Conservation (phyloP, 352 stramenopile genomes). For the Phytophthora sp. region DNA sequence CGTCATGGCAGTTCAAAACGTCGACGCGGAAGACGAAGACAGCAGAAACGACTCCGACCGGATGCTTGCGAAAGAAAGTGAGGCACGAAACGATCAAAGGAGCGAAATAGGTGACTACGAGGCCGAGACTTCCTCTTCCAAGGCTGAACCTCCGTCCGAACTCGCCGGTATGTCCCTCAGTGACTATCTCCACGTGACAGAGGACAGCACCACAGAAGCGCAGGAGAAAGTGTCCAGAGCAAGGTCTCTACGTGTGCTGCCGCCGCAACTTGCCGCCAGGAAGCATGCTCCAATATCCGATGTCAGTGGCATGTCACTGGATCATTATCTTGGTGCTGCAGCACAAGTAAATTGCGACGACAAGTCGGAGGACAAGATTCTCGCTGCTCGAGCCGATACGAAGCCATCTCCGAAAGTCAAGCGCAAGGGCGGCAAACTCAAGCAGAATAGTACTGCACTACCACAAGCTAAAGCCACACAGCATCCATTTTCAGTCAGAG, state of each 20-base stretch:
- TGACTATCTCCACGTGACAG: slow-evolving; percentile 65
- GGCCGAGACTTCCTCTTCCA: slow-evolving; percentile 32
- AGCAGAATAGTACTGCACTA: slow-evolving; percentile 7
- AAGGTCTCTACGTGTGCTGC: slow-evolving; percentile 13
- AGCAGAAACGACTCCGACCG: neutral
- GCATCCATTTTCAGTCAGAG: slow-evolving; percentile 35
- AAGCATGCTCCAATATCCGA: slow-evolving; percentile 27
- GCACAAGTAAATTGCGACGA: slow-evolving; percentile 1
- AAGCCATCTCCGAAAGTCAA: slow-evolving; percentile 43
- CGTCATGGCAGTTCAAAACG: slow-evolving; percentile 57
- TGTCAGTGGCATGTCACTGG: slow-evolving; percentile 67
- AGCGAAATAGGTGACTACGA: slow-evolving; percentile 55
- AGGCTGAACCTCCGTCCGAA: slow-evolving; percentile 17
- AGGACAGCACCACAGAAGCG: slow-evolving; percentile 19
- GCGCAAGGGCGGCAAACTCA: slow-evolving; percentile 41
- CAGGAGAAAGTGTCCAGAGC: slow-evolving; percentile 26
- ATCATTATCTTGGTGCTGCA: slow-evolving; percentile 63
- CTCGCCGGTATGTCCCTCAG: slow-evolving; percentile 59
- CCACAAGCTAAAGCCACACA: slow-evolving; percentile 20
- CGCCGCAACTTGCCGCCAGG: slow-evolving; percentile 25
- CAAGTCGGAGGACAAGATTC: slow-evolving; percentile 10
- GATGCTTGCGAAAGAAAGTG: neutral
- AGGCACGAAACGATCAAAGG: slow-evolving; percentile 6
- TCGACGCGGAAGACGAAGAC: slow-evolving; percentile 7
- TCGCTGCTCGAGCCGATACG: slow-evolving; percentile 20